A percentile compares a stretch with the other conserved stretches of the same genome.
Conservation (phyloP, 257 asterid genomes). For the Nicotiana sylvestris region DNA sequence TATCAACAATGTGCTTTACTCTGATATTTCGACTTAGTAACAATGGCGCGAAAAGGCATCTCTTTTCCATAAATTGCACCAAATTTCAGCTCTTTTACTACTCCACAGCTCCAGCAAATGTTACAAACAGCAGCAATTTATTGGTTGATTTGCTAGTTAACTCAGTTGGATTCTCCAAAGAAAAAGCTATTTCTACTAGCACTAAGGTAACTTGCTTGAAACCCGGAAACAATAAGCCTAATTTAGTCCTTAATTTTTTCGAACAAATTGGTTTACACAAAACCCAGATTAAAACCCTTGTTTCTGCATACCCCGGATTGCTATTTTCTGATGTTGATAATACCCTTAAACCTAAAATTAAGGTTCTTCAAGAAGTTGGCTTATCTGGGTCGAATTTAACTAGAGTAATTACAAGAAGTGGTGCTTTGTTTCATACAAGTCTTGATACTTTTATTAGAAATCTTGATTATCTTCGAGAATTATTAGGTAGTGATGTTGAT, state of each 20-base stretch:
- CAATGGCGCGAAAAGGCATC: neutral
- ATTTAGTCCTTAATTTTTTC: slow-evolving; percentile 19
- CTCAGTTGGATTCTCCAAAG: slow-evolving; percentile 19
- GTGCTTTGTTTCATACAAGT: neutral
- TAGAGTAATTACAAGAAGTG: neutral
- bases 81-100: neutral
- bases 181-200: slow-evolving; percentile 16
- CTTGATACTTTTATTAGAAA: neutral
- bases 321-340: slow-evolving; percentile 13
- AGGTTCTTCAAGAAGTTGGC: slow-evolving; percentile 17
- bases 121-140: neutral
- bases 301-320: neutral
- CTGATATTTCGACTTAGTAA: neutral
- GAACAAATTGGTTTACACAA: slow-evolving; percentile 16
- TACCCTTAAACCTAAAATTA: slow-evolving; percentile 22
- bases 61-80: neutral
- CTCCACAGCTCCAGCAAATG: neutral
- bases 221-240: neutral
- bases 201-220: neutral
- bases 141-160: slow-evolving; percentile 8
- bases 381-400: slow-evolving; percentile 15
- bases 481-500: slow-evolving; percentile 19
- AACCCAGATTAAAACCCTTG: slow-evolving; percentile 18
- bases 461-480: slow-evolving; percentile 13
- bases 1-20: neutral